A percentile compares a stretch with the other conserved stretches of the same genome.
Conservation (phyloP, 768 basidiomycete species). For the Albatrellus ellisii region DNA sequence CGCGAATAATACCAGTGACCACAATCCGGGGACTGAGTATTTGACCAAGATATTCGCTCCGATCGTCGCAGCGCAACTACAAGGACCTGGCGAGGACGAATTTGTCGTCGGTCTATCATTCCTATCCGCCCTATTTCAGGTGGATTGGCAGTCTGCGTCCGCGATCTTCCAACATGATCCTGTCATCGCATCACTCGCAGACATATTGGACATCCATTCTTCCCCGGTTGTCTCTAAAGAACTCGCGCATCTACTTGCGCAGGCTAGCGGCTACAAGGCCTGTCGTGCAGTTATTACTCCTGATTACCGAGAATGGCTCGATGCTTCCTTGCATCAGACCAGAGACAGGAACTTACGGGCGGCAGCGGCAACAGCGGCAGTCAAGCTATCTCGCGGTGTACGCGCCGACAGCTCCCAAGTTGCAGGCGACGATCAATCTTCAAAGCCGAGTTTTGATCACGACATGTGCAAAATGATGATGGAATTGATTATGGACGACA, state of each 20-base stretch:
- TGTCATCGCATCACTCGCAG: conserved; percentile 48
- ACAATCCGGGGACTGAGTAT: conserved; percentile 35
- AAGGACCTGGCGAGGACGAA: conserved; percentile 40
- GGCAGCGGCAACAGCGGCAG: conserved; percentile 57
- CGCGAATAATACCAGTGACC: conserved; percentile 22
- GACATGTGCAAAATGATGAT: conserved; percentile 19
- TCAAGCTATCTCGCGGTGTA: conserved; percentile 60
- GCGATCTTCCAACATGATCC: conserved; percentile 53
- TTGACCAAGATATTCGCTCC: conserved; percentile 40
- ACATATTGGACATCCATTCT: conserved; percentile 54
- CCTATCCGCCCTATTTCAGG: conserved; percentile 70
- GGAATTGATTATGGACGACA: conserved; percentile 10
- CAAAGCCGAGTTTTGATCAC: conserved; percentile 2
- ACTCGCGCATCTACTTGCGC: conserved; percentile 62
- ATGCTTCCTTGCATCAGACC: conserved; percentile 36
- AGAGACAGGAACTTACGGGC: conserved; percentile 36
- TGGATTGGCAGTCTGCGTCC: conserved; percentile 59
- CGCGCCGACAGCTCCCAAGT: conserved; percentile 29
- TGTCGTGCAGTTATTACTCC: conserved; percentile 51
- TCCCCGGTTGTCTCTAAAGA: conserved; percentile 36
- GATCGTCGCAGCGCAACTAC: conserved; percentile 33
- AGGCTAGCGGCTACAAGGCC: conserved; percentile 61
- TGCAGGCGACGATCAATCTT: conserved; percentile 6
- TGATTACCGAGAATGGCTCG: conserved; percentile 55
- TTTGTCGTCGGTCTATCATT: conserved; percentile 48